These are phyloP conservation scores for Bryoerythrophyllum caledonicum DNA, from an alignment of 225 moss, liverwort and hornwort species.

Conservation along the genomic window DNA sequence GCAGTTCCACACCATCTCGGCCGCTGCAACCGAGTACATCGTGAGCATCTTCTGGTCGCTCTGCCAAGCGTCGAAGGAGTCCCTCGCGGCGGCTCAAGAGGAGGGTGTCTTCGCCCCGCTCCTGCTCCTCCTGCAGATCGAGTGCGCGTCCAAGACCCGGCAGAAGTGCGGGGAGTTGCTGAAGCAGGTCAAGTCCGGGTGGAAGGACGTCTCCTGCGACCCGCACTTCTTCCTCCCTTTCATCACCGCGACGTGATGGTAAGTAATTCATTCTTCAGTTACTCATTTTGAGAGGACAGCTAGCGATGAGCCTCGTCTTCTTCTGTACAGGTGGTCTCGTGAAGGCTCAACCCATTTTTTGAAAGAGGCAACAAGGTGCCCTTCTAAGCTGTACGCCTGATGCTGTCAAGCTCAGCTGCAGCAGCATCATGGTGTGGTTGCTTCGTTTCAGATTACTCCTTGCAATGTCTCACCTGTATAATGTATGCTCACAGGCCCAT, in stretches of 20 bases:
- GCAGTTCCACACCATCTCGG: constrained; percentile 67
- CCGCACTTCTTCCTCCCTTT: constrained; percentile 49
- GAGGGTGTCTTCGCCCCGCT: constrained; percentile 74
- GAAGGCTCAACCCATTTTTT: constrained; percentile 24
- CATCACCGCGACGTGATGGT: constrained; percentile 38
- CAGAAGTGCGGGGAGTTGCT: constrained; percentile 76
- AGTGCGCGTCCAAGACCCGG: constrained; percentile 62
- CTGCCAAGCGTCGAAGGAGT: constrained; percentile 64
- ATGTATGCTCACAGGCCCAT: background rate
- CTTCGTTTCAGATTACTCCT: background rate
- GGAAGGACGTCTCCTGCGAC: constrained; percentile 39
- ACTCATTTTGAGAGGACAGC: constrained; percentile 20
- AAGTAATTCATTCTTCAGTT: background rate
- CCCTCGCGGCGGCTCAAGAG: constrained; percentile 71
- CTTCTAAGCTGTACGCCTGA: background rate
- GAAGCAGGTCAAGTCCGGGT: constrained; percentile 52
- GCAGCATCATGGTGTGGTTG: background rate
- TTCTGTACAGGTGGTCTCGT: constrained; percentile 13
- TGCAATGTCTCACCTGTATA: background rate
- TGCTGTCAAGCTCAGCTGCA: background rate
- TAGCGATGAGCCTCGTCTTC: background rate
- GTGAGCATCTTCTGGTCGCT: constrained; percentile 84
- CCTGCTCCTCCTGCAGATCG: constrained; percentile 71
- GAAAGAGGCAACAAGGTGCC: constrained; percentile 29
- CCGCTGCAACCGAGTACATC: constrained; percentile 68